Percentiles rank a stretch among this genome's conserved stretches.
Conservation (phyloP, 1,284 basidiomycete species). For the Pascua sp. region DNA sequence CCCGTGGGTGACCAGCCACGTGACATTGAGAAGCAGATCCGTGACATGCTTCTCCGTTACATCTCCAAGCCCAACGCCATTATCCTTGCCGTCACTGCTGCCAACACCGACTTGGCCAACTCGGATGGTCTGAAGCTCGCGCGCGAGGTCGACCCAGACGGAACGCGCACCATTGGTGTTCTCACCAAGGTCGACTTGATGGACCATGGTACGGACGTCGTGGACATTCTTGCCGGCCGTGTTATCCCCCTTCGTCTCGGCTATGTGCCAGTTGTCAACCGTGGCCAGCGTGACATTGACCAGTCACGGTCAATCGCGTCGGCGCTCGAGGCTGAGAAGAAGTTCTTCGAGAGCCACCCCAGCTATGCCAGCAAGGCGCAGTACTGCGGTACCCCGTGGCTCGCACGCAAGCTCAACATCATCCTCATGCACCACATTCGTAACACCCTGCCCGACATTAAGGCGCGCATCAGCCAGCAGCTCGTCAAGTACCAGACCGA, state of each 20-base stretch:
- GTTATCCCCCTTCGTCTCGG: conserved; percentile 88
- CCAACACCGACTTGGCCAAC: conserved; percentile 96
- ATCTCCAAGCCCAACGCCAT: conserved; percentile 81
- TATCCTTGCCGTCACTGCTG: conserved; percentile 91
- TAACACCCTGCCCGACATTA: conserved; percentile 94
- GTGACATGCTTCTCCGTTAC: conserved; percentile 93
- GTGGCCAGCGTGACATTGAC: conserved; percentile 96
- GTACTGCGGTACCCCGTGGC: conserved; percentile 96
- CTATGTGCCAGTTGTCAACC: conserved; percentile 95
- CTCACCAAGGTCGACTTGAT: conserved; percentile 97
- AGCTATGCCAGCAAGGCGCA: conserved; percentile 90
- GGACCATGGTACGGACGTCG: conserved; percentile 96
- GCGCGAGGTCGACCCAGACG: conserved; percentile 93
- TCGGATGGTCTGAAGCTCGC: conserved; percentile 96
- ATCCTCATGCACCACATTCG: conserved; percentile 98
- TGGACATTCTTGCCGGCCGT: conserved; percentile 96
- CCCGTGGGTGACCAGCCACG: conserved; percentile 93
- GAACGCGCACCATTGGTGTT: conserved; percentile 91
- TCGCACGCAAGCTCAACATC: conserved; percentile 95
- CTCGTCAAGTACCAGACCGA: conserved; percentile 83
- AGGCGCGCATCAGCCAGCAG: conserved; percentile 82
- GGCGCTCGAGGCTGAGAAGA: conserved; percentile 83
- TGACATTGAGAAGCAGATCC: conserved; percentile 97
- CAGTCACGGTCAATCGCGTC: conserved; percentile 73
- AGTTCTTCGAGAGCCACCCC: conserved; percentile 89